Evolutionary conservation across 768 basidiomycete genomes (phyloP), one percentile per base, ranked within the genome.

Genomic region (Tylopilus subfusipes): DNA sequence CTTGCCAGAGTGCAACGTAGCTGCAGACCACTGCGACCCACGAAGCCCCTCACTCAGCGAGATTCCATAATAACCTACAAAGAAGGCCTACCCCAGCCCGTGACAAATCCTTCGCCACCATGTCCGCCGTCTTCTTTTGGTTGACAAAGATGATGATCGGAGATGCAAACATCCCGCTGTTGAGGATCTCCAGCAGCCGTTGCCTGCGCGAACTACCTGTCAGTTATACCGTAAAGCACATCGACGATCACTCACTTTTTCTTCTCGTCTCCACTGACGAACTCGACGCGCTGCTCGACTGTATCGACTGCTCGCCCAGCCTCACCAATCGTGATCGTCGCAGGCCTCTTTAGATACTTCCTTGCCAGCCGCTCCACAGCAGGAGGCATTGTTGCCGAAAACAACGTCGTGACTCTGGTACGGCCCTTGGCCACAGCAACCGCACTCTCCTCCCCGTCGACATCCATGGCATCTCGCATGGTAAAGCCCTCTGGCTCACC

Each of bases 71-170:
- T 12, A 39, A 19, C 40, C 14, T 14, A 36, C 31, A 51, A 24
- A 43, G n/a, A 46, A 38, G 22, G 81, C 90, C 39, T 70, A 95
- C 90, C 21, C 91, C 89, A 38, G 86, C 92, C 49, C 93, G 89
- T 46, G 86, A 85, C 2, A 99, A 77, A 66, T 98, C 95, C 70
- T 95, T 95, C 36, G 93, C 88, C 31, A 99, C 93, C 86, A 94
- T 92, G 69, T 99, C 97, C 48, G 95, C 96, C 13, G 93, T 96
- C 80, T 98, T 97, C 80, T 99, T 99, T 73, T 98, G 95, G 71
- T 98, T 98, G 77, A 98, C 95, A 73, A 98, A 99, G 19, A 94
- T 90, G 59, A 99, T 99, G 62, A 99, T 98, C 5, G 97, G 97
- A 18, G 97, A 83, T 33, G 84, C 72, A 69, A 84, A 93, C 57